A percentile compares a stretch with the other conserved stretches of the same genome.
Evolutionary conservation across 768 basidiomycete species (phyloP).

Genomic region (Lentinula sp.): DNA sequence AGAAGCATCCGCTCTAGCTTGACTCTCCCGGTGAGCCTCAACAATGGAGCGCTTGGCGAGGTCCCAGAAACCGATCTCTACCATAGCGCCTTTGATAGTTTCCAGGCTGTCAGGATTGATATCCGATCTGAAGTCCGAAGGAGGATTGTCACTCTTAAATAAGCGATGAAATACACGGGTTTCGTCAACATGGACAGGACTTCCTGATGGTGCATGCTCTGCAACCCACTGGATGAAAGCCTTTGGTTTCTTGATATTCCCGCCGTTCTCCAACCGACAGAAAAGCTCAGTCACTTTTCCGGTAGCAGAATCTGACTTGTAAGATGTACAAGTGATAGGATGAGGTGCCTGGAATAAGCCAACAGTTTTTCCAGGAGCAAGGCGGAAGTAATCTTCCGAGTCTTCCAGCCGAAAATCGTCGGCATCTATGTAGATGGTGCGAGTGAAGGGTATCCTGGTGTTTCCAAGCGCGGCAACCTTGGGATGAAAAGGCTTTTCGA

Average conservation of each 20-base stretch:
- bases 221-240: conserved; percentile 98
- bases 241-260: conserved; percentile 71
- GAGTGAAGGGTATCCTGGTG: conserved; percentile 78
- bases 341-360: conserved; percentile 91
- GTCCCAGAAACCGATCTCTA: conserved; percentile 87
- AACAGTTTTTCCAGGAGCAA: conserved; percentile 96
- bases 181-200: conserved; percentile 83
- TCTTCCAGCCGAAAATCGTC: conserved; percentile 92
- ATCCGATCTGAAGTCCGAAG: conserved; percentile 73
- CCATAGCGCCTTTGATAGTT: conserved; percentile 70
- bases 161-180: conserved; percentile 88
- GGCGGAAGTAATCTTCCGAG: conserved; percentile 93
- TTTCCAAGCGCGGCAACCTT: conserved; percentile 87
- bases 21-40: conserved; percentile 63
- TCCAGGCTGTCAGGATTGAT: conserved; percentile 80
- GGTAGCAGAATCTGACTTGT: conserved; percentile 65
- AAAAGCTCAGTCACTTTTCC: conserved; percentile 77
- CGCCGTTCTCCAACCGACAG: conserved; percentile 71
- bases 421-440: conserved; percentile 84
- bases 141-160: conserved; percentile 92
- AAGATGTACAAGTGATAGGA: conserved; percentile 91
- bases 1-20: conserved; percentile 56
- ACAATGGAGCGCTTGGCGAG: conserved; percentile 63
- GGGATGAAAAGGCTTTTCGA: conserved; percentile 92
- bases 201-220: conserved; percentile 68